A percentile compares a stretch with the other conserved stretches of the same genome.
These are phyloP conservation scores for Gracilaria gracilis DNA, from an alignment of 23 red algal genomes.

Conservation along the genomic window DNA sequence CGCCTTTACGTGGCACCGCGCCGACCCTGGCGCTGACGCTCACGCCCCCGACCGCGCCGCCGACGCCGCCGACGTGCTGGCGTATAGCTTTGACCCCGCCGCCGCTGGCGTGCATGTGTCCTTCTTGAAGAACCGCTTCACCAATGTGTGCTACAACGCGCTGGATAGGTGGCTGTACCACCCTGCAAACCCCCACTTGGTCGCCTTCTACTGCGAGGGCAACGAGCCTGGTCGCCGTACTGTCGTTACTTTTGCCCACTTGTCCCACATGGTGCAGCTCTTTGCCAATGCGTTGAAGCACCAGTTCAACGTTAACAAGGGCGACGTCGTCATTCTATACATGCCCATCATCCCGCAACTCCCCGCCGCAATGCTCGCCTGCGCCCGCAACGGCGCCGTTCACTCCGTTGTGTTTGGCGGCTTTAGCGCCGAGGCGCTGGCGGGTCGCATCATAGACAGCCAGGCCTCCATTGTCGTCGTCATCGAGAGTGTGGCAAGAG, in stretches of 20 bases:
- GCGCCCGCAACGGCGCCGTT: too few relatives aligned
- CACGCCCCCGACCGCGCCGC: too few relatives aligned
- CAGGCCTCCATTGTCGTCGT: constrained; percentile 74
- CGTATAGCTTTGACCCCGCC: too few relatives aligned
- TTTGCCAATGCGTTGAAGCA: constrained; percentile 68
- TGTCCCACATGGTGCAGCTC: constrained; percentile 72
- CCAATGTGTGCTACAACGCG: too few relatives aligned
- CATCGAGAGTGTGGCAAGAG: constrained; percentile 81
- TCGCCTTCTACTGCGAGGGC: constrained; percentile 84
- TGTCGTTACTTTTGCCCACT: constrained; percentile 69
- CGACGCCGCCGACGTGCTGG: constrained; percentile 3
- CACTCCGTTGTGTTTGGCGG: constrained; percentile 98
- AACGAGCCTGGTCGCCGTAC: too few relatives aligned
- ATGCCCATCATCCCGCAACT: constrained; percentile 98
- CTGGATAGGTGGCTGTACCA: constrained; percentile 76
- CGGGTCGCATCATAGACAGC: constrained; percentile 82
- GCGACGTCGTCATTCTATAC: constrained; percentile 90
- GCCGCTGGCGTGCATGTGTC: too few relatives aligned
- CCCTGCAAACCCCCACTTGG: constrained; percentile 37
- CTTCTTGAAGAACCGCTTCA: too few relatives aligned
- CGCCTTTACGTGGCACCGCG: constrained; percentile 47
- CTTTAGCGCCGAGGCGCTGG: constrained; percentile 89
- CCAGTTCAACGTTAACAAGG: constrained; percentile 72
- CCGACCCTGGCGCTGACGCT: too few relatives aligned
- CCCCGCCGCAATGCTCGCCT: too few relatives aligned